Evolutionary conservation across 2,329 filamentous ascomycete genomes (phyloP), one percentile per base, ranked within the genome.

Genomic region (Rutstroemia sp.): DNA sequence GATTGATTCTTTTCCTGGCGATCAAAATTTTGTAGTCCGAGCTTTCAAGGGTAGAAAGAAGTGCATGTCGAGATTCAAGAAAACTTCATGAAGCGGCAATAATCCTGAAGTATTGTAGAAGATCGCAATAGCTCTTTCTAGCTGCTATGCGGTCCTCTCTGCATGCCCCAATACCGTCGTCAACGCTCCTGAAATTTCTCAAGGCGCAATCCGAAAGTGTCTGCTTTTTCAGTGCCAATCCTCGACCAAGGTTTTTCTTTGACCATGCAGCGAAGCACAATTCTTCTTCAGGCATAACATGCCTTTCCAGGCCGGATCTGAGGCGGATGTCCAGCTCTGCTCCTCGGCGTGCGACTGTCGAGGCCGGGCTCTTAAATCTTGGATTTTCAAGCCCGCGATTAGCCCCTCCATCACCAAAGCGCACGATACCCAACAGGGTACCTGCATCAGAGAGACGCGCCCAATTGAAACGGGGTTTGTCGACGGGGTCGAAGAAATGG

Each of bases 161-260:
- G 51, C 62, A 62, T 56, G 47, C 54, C 25, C 62, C 67, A 54
- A 74, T 71, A 62, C 81, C 81, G 49, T 83, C 81, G 53, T 68
- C 72, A 56, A 72, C 71, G 45, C 79, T 92, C 19, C 76, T 94
- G 61, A 84, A 83, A 63, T 92, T 89, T 70, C 77, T 94, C 61
- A 84, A 83, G 63, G 81, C 77, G 54, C 88, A 92, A 70, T 83
- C 87, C 62, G 79, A 87, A 64, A 75, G 76, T 54, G 67, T 80
- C 47, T 75, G 73, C 60, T 79, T 81, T 65, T 77, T 79, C 70
- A 74, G 68, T 54, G 68, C 73, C 54, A 75, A 73, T 65, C 67
- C 63, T 54, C 66, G 51, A 63, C 64, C 57, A 59, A 61, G 60
- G 58, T 62, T 63, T 60, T 63, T 42, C 54, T 66, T 64, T 60